phyloP scores from a whole-genome alignment of 768 basidiomycete genomes.

The Fomitopsis pulvina region DNA sequence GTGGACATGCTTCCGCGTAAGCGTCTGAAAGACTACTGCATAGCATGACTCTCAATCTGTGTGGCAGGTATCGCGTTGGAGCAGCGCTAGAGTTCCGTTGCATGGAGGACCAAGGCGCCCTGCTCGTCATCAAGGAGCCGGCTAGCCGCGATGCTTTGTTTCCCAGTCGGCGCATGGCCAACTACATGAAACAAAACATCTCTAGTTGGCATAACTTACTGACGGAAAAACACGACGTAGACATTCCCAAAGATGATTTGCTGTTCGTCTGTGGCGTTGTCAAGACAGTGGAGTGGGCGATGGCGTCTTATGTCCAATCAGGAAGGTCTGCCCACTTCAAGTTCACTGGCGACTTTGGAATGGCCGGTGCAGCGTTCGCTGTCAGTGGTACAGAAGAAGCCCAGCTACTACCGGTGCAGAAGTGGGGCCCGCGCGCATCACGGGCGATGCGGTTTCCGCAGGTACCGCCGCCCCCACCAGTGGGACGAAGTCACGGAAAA shows the following conservation, averaged over 20 bases:
- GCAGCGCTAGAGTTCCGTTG: constrained; percentile 5
- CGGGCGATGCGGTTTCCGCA: background rate
- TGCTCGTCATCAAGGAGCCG: constrained; percentile 4
- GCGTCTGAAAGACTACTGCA: background rate
- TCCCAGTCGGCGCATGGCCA: constrained; percentile 8
- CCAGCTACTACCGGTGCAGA: background rate
- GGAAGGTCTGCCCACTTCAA: constrained; percentile 1
- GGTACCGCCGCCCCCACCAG: too few relatives aligned
- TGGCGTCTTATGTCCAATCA: constrained; percentile 5
- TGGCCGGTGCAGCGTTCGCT: background rate
- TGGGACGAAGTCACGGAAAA: too few relatives aligned
- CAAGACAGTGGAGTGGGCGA: constrained; percentile 7
- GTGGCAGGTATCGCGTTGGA: background rate
- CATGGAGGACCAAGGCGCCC: constrained; percentile 10
- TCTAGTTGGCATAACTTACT: constrained; percentile 7
- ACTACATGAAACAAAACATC: constrained; percentile 8
- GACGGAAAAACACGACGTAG: constrained; percentile 3
- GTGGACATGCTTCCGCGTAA: background rate
- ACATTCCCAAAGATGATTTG: background rate
- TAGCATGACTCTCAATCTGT: background rate
- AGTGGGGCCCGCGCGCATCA: background rate
- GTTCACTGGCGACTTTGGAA: background rate
- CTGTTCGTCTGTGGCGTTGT: constrained; percentile 6
- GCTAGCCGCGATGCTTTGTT: constrained; percentile 1
- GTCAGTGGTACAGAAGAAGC: background rate